Evolutionary conservation across 805 yeast species (phyloP), one percentile per base, ranked within the genome.

Genomic region (Brettanomyces naardenensis): DNA sequence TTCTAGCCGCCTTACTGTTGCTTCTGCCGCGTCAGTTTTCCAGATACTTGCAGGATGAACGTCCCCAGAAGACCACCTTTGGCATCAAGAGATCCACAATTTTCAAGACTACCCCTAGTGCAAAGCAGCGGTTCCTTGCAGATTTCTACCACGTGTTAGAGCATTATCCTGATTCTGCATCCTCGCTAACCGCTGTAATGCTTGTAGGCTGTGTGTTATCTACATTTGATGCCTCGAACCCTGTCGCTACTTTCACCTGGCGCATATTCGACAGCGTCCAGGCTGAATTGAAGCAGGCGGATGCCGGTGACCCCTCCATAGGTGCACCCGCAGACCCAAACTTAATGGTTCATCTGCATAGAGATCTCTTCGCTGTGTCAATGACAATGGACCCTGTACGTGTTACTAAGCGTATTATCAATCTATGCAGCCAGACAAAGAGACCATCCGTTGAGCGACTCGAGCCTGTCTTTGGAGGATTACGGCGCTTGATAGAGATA

Each of bases 1-100:
- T 65, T 33, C 50, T 66, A 22, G 56, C 68, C 6, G 44, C 58
- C 14, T 40, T 66, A 18, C 17, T 66, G 28, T 44, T 61, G 2
- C 45, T 66, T 15, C 46, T 56, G 18, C 66, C 69, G 4, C 47
- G 45, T 18, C 47, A 53, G 9, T 36, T 66, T 20, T 52, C 52
- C 20, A 54, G 46, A 26, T 60, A 42, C 22, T 20, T 57, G 6
- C 36, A 40, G 10, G 43, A 58, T 26, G 44, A 57, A 6, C 43
- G 46, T 10, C 47, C 49, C 10, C 27, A 11, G 5, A 32, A 4
- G 20, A 9, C 36, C 5, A 22, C 14, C n/a, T 34, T 27, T 19
- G 21, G 20, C 17, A 25, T 54, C 10, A 53, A 47, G 32, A 44
- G 59, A 28, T 44, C 60, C 5, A 43, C 49, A 9, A 47, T 48